Evolutionary conservation across 768 basidiomycete genomes (phyloP), one percentile per base, ranked within the genome.

Genomic region (Lactifluus hygrophoroides): DNA sequence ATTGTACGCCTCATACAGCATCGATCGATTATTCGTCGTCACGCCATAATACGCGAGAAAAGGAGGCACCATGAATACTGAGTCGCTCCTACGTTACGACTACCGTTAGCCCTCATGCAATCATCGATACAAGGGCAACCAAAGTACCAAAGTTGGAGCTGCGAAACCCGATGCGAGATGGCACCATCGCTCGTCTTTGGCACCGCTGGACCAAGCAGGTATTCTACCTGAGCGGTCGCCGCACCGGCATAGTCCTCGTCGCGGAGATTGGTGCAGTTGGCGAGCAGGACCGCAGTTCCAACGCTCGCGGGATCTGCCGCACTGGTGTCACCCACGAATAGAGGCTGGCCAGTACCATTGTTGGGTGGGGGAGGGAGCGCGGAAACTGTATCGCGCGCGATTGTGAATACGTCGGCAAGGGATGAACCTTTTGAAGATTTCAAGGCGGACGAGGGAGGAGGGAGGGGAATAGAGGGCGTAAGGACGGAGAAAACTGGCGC

Each of bases 41-140:
- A 81, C 80, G 38, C 88, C 93, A 68, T 90, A 91, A 70, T 90
- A 92, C 0, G 91, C 89, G 10, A 94, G 71, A 69, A 92, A 94
- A 0, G 90, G 88, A 1, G 90, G 90, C 0, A 85, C 86, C 90
- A 91, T 91, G 68, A 85, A 91, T 13, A 88, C 77, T 52, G 77
- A 91, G 67, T 92, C 90, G 52, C 81, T 81, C 88, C 88, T 89
- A 54, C 8, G 2, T 9, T 5, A 19, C 13, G 19, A 9, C 8
- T 46, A 23, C 0, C 0, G 11, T 25, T 13, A 5, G n/a, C n/a
- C n/a, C n/a, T n/a, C n/a, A n/a, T n/a, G n/a, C n/a, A n/a, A n/a
- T n/a, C n/a, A n/a, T n/a, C n/a, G n/a, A n/a, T n/a, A n/a, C n/a
- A n/a, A n/a, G n/a, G n/a, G n/a, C n/a, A n/a, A n/a, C n/a, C n/a